Percentiles rank a stretch among this genome's conserved stretches.
Conservation (phyloP, 1,139 yeast genomes). For the Zygoascus meyerae region DNA sequence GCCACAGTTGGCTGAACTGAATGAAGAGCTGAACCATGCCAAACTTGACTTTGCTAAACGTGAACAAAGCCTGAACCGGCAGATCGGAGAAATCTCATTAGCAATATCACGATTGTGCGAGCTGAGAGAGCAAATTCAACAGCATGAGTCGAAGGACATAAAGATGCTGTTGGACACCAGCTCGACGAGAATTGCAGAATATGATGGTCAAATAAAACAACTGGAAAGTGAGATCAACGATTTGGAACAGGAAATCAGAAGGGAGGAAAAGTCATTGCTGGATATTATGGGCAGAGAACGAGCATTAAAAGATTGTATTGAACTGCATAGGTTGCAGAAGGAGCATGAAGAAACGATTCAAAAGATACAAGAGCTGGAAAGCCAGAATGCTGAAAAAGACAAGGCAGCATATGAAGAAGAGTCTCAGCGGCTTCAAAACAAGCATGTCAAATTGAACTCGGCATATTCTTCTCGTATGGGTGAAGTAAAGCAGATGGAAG, state of each 20-base stretch:
- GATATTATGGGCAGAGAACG: slow-evolving; percentile 51
- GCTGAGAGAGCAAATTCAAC: slow-evolving; percentile 12
- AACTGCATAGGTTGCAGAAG: slow-evolving; percentile 39
- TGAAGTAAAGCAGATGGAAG: slow-evolving; percentile 76
- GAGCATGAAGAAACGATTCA: slow-evolving; percentile 35
- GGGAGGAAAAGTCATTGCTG: slow-evolving; percentile 37
- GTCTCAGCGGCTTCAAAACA: slow-evolving; percentile 49
- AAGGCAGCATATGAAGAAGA: slow-evolving; percentile 59
- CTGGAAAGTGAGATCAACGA: slow-evolving; percentile 21
- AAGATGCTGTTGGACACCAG: slow-evolving; percentile 17
- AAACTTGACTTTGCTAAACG: slow-evolving; percentile 12
- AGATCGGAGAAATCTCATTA: slow-evolving; percentile 13
- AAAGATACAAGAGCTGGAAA: slow-evolving; percentile 42
- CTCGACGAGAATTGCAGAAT: slow-evolving; percentile 12
- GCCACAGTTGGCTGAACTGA: slow-evolving; percentile 14
- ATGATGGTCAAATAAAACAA: slow-evolving; percentile 11
- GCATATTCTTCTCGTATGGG: slow-evolving; percentile 76
- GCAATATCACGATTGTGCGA: slow-evolving; percentile 16
- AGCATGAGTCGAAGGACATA: slow-evolving; percentile 17
- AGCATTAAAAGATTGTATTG: slow-evolving; percentile 50
- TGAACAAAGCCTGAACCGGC: slow-evolving; percentile 15
- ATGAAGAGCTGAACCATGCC: background rate
- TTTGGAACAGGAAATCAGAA: slow-evolving; percentile 18
- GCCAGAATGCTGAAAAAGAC: slow-evolving; percentile 57
- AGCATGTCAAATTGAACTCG: slow-evolving; percentile 54